These are phyloP conservation scores for Colletotrichum somersetense DNA, from an alignment of 2,329 filamentous ascomycete species.

Conservation along the genomic window DNA sequence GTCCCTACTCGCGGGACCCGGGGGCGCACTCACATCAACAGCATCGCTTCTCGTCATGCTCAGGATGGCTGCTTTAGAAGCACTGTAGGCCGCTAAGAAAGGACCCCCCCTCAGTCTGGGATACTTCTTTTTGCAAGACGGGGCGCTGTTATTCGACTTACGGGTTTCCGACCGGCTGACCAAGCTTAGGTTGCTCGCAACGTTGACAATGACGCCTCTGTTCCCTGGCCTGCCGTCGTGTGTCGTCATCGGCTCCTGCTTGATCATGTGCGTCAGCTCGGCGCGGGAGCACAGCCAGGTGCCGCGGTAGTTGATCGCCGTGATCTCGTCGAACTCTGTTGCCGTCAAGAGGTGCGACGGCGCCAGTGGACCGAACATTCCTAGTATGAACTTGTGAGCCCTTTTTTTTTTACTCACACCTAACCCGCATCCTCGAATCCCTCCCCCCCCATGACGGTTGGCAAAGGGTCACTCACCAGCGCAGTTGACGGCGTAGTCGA, in stretches of 20 bases:
- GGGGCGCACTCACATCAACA: slow-evolving; percentile 56
- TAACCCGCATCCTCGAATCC: not conserved
- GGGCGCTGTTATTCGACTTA: slow-evolving; percentile 45
- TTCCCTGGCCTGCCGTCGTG: slow-evolving; percentile 58
- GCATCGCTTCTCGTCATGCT: slow-evolving; percentile 61
- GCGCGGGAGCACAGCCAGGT: slow-evolving; percentile 59
- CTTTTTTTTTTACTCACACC: not conserved
- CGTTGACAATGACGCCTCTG: slow-evolving; percentile 59
- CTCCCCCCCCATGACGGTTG: too few species aligned
- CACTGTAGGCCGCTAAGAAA: slow-evolving; percentile 57
- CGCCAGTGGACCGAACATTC: slow-evolving; percentile 54
- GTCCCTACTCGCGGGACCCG: not conserved
- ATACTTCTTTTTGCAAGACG: too few species aligned
- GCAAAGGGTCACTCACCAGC: slow-evolving; percentile 49
- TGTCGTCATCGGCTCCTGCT: slow-evolving; percentile 56
- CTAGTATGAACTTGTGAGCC: slow-evolving; percentile 37
- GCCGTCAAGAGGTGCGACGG: slow-evolving; percentile 51
- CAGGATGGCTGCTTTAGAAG: slow-evolving; percentile 60
- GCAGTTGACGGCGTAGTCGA: slow-evolving; percentile 62
- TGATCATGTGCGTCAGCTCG: slow-evolving; percentile 57
- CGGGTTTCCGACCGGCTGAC: slow-evolving; percentile 57
- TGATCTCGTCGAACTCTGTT: slow-evolving; percentile 58
- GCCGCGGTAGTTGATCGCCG: slow-evolving; percentile 58
- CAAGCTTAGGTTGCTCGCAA: slow-evolving; percentile 58
- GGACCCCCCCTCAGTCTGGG: not conserved